phyloP scores from a whole-genome alignment of 2,329 filamentous ascomycete species.

The Diplodia intermedia region DNA sequence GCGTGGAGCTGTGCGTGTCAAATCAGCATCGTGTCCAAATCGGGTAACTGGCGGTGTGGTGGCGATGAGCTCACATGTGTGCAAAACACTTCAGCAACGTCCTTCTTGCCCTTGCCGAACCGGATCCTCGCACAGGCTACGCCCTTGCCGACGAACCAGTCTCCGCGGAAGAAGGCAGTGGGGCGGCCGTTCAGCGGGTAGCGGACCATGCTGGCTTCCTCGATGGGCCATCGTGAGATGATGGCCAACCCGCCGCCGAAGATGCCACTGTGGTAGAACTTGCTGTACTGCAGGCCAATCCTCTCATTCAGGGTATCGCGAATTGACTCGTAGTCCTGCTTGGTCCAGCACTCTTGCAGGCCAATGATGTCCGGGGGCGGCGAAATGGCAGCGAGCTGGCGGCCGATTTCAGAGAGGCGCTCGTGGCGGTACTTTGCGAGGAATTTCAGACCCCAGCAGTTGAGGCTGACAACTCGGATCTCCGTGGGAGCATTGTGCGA shows the following conservation, averaged over 20 bases:
- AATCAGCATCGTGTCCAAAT: slow-evolving; percentile 17
- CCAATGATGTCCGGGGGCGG: slow-evolving; percentile 84
- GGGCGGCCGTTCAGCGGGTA: slow-evolving; percentile 95
- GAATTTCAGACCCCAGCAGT: slow-evolving; percentile 96
- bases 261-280: slow-evolving; percentile 89
- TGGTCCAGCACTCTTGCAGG: slow-evolving; percentile 94
- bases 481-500: slow-evolving; percentile 48
- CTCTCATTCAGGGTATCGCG: slow-evolving; percentile 75
- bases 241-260: slow-evolving; percentile 91
- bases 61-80: slow-evolving; percentile 68
- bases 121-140: slow-evolving; percentile 83
- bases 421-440: slow-evolving; percentile 78
- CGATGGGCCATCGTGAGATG: slow-evolving; percentile 89
- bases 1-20: slow-evolving; percentile 72
- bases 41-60: slow-evolving; percentile 15
- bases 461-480: slow-evolving; percentile 85
- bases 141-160: slow-evolving; percentile 97
- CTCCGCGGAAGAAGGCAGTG: slow-evolving; percentile 90
- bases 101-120: slow-evolving; percentile 67
- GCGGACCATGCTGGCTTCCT: slow-evolving; percentile 81
- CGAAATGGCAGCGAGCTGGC: slow-evolving; percentile 71
- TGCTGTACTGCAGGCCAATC: slow-evolving; percentile 83
- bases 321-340: slow-evolving; percentile 81
- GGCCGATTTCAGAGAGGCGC: slow-evolving; percentile 83
- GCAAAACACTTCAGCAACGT: slow-evolving; percentile 87